Conservation (phyloP, 176 grass and related monocot genomes). For the Lolium multiflorum region DNA sequence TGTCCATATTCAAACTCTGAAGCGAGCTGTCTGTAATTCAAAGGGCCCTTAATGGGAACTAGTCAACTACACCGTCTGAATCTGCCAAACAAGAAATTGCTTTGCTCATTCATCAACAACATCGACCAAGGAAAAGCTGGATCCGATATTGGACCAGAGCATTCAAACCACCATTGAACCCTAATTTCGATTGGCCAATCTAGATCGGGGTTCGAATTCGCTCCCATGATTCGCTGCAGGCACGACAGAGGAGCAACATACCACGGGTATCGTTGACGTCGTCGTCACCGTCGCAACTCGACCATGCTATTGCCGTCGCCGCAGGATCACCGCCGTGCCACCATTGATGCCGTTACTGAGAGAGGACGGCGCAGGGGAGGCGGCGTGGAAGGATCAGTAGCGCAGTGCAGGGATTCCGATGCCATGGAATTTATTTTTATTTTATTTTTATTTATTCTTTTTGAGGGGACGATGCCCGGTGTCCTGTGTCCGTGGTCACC, state of each 20-base stretch:
- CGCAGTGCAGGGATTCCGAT: background rate
- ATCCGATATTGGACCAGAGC: background rate
- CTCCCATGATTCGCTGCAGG: background rate
- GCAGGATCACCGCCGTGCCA: background rate
- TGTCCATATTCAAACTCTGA: conserved; percentile 47
- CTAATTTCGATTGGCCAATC: background rate
- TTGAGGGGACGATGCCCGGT: too few species aligned
- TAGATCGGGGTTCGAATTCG: background rate
- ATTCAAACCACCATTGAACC: background rate
- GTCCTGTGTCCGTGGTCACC: too few species aligned
- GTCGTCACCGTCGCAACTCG: background rate
- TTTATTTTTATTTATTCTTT: too few species aligned
- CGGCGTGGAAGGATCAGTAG: background rate
- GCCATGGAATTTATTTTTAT: too few species aligned
- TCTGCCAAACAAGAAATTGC: background rate
- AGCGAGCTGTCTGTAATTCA: background rate
- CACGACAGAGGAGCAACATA: background rate
- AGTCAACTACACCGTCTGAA: background rate
- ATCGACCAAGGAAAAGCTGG: background rate
- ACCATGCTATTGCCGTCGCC: background rate
- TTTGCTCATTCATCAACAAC: background rate
- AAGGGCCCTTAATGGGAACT: background rate
- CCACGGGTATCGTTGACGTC: background rate
- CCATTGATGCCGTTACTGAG: background rate
- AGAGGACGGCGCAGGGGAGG: background rate